Conservation (phyloP, 371 early-diverging fungal species). For the Mortierella sp. region DNA sequence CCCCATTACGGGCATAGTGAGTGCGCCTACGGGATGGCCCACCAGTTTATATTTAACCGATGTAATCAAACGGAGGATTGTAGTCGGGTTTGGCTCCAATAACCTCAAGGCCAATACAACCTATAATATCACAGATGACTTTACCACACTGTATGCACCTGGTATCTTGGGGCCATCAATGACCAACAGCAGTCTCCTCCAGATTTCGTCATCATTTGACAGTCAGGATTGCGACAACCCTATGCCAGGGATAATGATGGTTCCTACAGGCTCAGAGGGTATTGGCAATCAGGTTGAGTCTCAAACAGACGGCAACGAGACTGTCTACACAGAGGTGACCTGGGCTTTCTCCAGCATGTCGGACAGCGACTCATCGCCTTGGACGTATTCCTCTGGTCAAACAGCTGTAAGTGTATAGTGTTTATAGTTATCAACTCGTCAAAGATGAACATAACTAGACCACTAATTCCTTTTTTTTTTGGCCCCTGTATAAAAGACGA, state of each 20-base stretch:
- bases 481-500: slow-evolving; percentile 12
- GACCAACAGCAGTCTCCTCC: slow-evolving; percentile 30
- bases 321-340: not conserved
- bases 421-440: not conserved
- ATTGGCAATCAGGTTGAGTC: not conserved
- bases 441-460: not conserved
- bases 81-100: slow-evolving; percentile 37
- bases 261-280: slow-evolving; percentile 33
- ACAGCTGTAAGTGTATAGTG: slow-evolving; percentile 38
- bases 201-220: slow-evolving; percentile 16
- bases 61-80: slow-evolving; percentile 16
- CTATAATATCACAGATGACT: slow-evolving; percentile 50
- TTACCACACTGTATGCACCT: slow-evolving; percentile 20
- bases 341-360: slow-evolving; percentile 51
- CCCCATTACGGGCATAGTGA: slow-evolving; percentile 14
- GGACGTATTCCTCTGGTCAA: slow-evolving; percentile 27
- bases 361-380: slow-evolving; percentile 26
- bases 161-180: slow-evolving; percentile 28
- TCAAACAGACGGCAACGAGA: not conserved
- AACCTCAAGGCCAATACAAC: slow-evolving; percentile 30
- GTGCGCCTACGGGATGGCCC: slow-evolving; percentile 45
- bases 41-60: slow-evolving; percentile 35
- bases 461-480: not conserved
- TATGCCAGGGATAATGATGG: slow-evolving; percentile 37
- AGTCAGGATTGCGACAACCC: slow-evolving; percentile 19